Evolutionary conservation across 208 protist species (phyloP), one percentile per base, ranked within the genome.

Genomic region (Leishmania gerbilli): DNA sequence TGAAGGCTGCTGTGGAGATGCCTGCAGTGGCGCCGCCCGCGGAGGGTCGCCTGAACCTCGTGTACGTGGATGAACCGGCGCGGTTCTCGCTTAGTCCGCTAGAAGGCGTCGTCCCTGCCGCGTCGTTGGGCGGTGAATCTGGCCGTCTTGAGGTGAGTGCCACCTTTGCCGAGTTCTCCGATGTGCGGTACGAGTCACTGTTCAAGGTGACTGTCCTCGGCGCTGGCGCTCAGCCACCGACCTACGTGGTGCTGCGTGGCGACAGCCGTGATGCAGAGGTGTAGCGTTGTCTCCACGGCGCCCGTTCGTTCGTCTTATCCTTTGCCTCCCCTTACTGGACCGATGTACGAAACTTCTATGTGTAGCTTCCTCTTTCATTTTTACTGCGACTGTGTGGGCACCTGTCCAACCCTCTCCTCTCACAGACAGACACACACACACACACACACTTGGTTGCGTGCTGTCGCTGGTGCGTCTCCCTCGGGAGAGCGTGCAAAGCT

Each of bases 261-360:
- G 92, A 95, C 71, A 96, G 92, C 65, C 90, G 95, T 65, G 93
- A 95, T 80, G 92, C 91, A 5, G 95, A 97, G 83, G 79, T 96
- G 79, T 97, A 83, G 75, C 47, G 9, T 49, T 47, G 19, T 67
- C 58, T 2, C 69, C 5, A 58, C 49, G 42, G 45, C 51, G 24
- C 24, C 24, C 19, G 47, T 76, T 58, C 31, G 72, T 31, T 42
- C 34, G 15, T 42, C 31, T 21, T 42, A 17, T 76, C 51, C 13
- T 34, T 34, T 45, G 40, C 34, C 40, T 49, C 42, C 51, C 42
- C 51, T 75, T 53, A 17, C 68, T 27, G 53, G 34, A 42, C 34
- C 13, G 47, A 76, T 76, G 72, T 76, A 76, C 47, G 27, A 27
- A 64, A 45, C 17, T 8, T 17, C 7, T 31, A 6, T 76, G 31